phyloP scores from a whole-genome alignment of 768 basidiomycete species.

The Epithele typhae region DNA sequence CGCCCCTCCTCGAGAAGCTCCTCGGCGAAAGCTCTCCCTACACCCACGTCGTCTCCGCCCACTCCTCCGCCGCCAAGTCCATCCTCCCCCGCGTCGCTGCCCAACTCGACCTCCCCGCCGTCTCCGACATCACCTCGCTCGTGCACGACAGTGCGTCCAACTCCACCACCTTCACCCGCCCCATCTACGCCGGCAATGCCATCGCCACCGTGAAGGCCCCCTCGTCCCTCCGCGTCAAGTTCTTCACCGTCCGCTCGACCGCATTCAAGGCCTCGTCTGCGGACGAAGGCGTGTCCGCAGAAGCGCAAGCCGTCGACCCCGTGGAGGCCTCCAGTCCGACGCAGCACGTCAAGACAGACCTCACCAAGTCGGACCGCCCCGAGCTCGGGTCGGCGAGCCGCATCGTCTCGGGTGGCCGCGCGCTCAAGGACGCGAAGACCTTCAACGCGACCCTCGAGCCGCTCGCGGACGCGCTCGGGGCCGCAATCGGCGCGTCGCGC shows the following conservation, averaged over 20 bases:
- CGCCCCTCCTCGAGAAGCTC: conserved; percentile 78
- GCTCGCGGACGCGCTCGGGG: conserved; percentile 88
- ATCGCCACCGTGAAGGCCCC: conserved; percentile 86
- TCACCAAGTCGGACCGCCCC: conserved; percentile 89
- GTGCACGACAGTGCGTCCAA: conserved; percentile 66
- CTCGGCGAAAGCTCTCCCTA: conserved; percentile 59
- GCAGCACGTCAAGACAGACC: conserved; percentile 64
- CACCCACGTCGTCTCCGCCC: conserved; percentile 90
- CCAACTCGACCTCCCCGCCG: conserved; percentile 80
- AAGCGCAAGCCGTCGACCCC: conserved; percentile 58
- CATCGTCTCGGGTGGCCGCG: conserved; percentile 93
- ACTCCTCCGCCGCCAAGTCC: conserved; percentile 90
- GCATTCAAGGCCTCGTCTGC: conserved; percentile 70
- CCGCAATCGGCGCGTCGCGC: conserved; percentile 96
- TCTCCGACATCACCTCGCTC: conserved; percentile 87
- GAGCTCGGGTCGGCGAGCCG: conserved; percentile 84
- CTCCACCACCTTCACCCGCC: conserved; percentile 83
- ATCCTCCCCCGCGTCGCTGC: conserved; percentile 92
- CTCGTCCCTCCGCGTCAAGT: conserved; percentile 76
- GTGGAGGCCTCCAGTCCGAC: conserved; percentile 58
- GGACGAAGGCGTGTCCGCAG: conserved; percentile 50
- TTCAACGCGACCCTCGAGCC: conserved; percentile 85
- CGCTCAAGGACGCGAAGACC: conserved; percentile 91
- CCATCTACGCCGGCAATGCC: conserved; percentile 98
- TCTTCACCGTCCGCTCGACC: conserved; percentile 92